A percentile compares a stretch with the other conserved stretches of the same genome.
Conservation (phyloP, 768 basidiomycete species). For the Tylopilus intermedius region DNA sequence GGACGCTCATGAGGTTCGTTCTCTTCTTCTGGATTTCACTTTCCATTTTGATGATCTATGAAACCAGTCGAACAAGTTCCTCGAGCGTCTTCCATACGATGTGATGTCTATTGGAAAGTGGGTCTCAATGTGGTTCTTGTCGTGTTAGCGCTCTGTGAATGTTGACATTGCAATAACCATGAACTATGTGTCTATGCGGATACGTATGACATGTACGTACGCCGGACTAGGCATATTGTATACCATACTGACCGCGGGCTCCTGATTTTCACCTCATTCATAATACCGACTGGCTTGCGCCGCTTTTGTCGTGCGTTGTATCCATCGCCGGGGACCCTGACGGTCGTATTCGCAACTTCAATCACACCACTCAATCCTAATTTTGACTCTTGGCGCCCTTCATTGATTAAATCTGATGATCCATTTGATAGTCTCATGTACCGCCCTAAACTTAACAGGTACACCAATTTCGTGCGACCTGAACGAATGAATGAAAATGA, state of each 20-base stretch:
- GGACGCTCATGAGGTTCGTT: conserved; percentile 63
- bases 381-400: not conserved
- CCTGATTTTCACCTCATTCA: not conserved
- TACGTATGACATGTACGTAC: conserved; percentile 57
- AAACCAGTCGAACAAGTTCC: conserved; percentile 65
- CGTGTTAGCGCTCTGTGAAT: not conserved
- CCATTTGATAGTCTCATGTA: not conserved
- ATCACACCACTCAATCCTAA: conserved; percentile 1
- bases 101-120: conserved; percentile 81
- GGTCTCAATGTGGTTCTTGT: conserved; percentile 20
- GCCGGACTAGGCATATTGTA: not conserved
- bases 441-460: conserved; percentile 30
- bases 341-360: not conserved
- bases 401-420: not conserved
- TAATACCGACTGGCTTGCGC: not conserved
- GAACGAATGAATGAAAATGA: conserved; percentile 1
- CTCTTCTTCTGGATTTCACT: not conserved
- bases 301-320: not conserved
- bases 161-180: conserved; percentile 44
- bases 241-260: conserved; percentile 3
- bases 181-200: conserved; percentile 74
- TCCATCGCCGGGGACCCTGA: conserved; percentile 3
- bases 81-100: conserved; percentile 73
- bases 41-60: not conserved
- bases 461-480: conserved; percentile 51